Evolutionary conservation across 1,284 basidiomycete species (phyloP), one percentile per base, ranked within the genome.

Genomic region (Chalciporus sp.): DNA sequence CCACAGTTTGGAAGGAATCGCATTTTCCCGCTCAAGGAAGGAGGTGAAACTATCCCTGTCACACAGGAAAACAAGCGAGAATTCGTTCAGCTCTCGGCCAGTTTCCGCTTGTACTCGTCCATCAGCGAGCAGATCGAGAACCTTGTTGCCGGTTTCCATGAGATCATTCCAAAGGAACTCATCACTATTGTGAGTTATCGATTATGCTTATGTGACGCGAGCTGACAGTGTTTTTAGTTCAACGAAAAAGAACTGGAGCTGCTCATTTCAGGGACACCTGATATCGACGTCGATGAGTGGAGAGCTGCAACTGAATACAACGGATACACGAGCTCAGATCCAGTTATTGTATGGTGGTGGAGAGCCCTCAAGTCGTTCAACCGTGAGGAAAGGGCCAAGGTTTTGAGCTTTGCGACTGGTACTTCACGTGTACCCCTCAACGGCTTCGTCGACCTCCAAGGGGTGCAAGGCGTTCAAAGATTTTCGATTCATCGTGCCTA

Each of bases 291-390:
- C 4, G 96, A 99, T 69, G 96, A 98, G 72, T 97, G 96, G 90
- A 89, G 95, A 61, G 93, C 94, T 44, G 92, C 95, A 23, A 96
- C 94, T 1, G 94, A 95, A 70, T 90, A 94, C 75, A 92, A 90
- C 61, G 92, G 93, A 43, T 93, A 92, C 69, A 82, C 79, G 9
- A 84, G 88, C 62, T 90, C 88, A 4, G 96, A 99, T 72, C 92
- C 95, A 3, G 94, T 96, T 65, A 92, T 99, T 56, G 88, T 94
- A 31, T 99, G 96, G 95, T 98, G 95, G 90, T 99, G 97, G 97
- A 85, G 97, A 61, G 95, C 96, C 2, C 84, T 99, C 47, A 95
- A 98, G 71, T 95, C 93, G 12, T 98, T 98, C 77, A 95, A 94
- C 63, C 92, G 96, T 49, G 95, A 98, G 64, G 95, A 99, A 73